These are phyloP conservation scores for Trapa incisa DNA, from an alignment of 345 rosid species.

Conservation along the genomic window DNA sequence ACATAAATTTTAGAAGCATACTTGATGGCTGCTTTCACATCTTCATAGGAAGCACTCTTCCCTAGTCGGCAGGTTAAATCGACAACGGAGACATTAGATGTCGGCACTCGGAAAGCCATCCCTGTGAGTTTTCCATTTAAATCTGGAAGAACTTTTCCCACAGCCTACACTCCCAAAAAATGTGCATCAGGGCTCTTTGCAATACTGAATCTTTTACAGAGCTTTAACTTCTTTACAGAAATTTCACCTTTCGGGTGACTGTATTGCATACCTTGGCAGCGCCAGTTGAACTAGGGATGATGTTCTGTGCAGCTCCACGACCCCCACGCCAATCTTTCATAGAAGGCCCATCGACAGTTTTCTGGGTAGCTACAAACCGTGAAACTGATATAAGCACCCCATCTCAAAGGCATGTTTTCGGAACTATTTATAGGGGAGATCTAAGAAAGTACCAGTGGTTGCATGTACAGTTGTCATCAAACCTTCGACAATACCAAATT, in stretches of 20 bases:
- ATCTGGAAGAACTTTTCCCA: constrained; percentile 96
- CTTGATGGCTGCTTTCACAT: constrained; percentile 91
- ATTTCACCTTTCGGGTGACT: not conserved
- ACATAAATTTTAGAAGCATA: constrained; percentile 16
- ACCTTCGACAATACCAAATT: constrained; percentile 91
- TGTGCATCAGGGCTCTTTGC: not conserved
- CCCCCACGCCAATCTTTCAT: constrained; percentile 99
- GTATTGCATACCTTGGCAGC: constrained; percentile 76
- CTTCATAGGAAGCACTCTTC: constrained; percentile 86
- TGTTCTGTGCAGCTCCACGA: constrained; percentile 92
- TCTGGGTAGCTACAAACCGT: constrained; percentile 72
- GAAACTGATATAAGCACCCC: constrained; percentile 8
- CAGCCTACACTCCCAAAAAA: constrained; percentile 44
- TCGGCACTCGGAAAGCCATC: constrained; percentile 99
- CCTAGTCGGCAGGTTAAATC: constrained; percentile 94
- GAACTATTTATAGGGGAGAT: constrained; percentile 2
- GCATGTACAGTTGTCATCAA: constrained; percentile 99
- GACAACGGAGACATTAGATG: constrained; percentile 91
- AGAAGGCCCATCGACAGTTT: constrained; percentile 97
- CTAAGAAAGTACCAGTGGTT: constrained; percentile 57
- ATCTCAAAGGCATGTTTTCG: not conserved
- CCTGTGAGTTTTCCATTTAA: constrained; percentile 98
- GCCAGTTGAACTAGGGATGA: constrained; percentile 98
- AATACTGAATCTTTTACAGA: not conserved
- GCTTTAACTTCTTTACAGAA: not conserved